Conservation (phyloP, 192 early-diverging fungal genomes). For the Coemansia sp. region DNA sequence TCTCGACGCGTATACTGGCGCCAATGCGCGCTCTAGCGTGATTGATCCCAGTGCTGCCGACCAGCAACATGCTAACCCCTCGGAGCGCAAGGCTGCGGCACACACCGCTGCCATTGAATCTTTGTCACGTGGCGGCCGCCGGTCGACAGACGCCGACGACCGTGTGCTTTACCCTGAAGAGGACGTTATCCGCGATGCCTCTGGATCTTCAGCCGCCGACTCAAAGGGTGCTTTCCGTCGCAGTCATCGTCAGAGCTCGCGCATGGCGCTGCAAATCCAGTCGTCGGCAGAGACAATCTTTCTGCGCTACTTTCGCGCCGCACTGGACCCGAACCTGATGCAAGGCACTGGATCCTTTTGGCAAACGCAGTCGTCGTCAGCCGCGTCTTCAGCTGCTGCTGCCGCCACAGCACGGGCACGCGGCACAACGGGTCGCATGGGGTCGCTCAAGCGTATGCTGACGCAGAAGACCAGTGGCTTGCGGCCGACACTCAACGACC, state of each 20-base stretch:
- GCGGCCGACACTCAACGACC: conserved; percentile 32
- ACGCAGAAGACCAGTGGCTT: conserved; percentile 28
- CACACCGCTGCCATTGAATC: conserved; percentile 41
- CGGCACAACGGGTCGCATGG: conserved; percentile 9
- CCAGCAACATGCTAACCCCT: no score
- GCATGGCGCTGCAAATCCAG: conserved; percentile 53
- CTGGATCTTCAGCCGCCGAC: background rate
- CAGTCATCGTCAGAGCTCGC: conserved; percentile 45
- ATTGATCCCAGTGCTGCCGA: no score
- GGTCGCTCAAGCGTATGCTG: conserved; percentile 49
- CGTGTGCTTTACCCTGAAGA: conserved; percentile 9
- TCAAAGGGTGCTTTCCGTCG: conserved; percentile 24
- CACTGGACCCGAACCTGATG: conserved; percentile 45
- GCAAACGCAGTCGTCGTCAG: conserved; percentile 11
- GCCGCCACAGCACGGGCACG: conserved; percentile 12
- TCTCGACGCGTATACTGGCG: no score
- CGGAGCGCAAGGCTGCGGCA: conserved; percentile 29
- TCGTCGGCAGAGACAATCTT: conserved; percentile 48
- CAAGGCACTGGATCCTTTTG: conserved; percentile 25
- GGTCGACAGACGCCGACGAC: conserved; percentile 6
- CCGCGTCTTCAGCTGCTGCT: conserved; percentile 12
- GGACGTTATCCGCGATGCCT: conserved; percentile 5
- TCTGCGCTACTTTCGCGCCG: conserved; percentile 52
- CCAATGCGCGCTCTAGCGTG: no score
- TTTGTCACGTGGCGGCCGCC: conserved; percentile 36